A percentile compares a stretch with the other conserved stretches of the same genome.
phyloP scores from a whole-genome alignment of 73 alveolate species.

The Tetrahymena elliotti region DNA sequence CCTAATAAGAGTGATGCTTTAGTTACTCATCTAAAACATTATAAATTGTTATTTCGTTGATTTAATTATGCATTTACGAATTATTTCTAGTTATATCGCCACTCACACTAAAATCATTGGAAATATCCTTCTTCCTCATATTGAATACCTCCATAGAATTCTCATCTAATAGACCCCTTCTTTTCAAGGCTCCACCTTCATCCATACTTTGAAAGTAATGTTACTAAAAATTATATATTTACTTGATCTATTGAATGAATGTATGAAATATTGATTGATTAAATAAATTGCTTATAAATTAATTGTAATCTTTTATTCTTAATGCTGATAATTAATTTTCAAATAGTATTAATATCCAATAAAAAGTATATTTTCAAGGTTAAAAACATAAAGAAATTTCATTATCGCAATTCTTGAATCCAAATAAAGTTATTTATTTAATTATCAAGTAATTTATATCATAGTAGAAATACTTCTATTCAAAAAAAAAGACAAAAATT shows the following conservation, averaged over 20 bases:
- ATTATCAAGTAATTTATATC: no score
- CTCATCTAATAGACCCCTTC: neutral
- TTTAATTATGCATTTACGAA: neutral
- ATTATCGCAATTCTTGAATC: no score
- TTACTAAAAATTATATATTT: neutral
- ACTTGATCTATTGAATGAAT: neutral
- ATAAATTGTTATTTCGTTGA: neutral
- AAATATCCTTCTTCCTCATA: neutral
- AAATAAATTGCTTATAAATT: no score
- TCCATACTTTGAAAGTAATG: neutral
- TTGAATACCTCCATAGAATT: neutral
- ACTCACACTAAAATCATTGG: neutral
- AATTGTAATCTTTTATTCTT: neutral
- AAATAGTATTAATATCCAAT: neutral
- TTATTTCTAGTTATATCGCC: neutral
- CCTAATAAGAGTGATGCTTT: neutral
- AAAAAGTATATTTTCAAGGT: neutral
- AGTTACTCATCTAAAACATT: neutral
- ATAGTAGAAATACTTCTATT: no score
- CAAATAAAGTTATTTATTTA: no score
- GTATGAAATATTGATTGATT: no score
- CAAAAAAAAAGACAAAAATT: no score
- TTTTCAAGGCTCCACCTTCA: neutral
- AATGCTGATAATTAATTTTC: neutral
- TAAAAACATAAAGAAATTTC: neutral